Evolutionary conservation across 768 basidiomycete genomes (phyloP), one percentile per base, ranked within the genome.

Genomic region (Hypsizygus marmoreus): DNA sequence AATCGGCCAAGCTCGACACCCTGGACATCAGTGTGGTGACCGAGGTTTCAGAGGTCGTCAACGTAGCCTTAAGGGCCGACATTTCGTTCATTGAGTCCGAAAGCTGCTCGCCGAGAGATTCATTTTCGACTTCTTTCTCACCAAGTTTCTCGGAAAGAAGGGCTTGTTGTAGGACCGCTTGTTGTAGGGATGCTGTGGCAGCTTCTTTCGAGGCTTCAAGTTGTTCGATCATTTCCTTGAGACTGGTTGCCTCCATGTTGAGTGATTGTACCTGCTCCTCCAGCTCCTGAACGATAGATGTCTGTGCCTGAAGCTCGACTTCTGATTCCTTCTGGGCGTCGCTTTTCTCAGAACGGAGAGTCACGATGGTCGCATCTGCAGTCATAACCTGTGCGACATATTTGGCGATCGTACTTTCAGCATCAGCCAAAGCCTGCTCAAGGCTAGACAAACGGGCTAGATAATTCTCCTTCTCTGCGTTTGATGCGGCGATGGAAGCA

Each of bases 401-500:
- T 12, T 47, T 34, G 12, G 31, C 29, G 9, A 44, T 49, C 1
- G 43, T 43, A 28, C 30, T 23, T 29, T 48, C 49, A 23, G 41
- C 52, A 25, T 32, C 37, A 30, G 37, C 40, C 39, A 54, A 24
- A 9, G 33, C 34, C 17, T 40, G 40, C n/a, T 45, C 57, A 38
- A 58, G 39, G 37, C 37, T 39, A 19, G 49, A 40, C 28, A 63
- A 16, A 16, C 56, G 42, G 13, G 22, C 40, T 9, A 40, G 16
- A 42, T 40, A 25, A 30, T 55, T 48, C 40, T 49, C 46, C 37
- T 40, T 43, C 25, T 56, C 53, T 36, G 22, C 34, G 39, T 38
- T 50, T 23, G 51, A 30, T n/a, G 37, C 38, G 20, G 36, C 31
- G 29, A 60, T 31, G 1, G 34, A 36, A 6, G 31, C 31, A 16